Evolutionary conservation across 768 basidiomycete genomes (phyloP).

Genomic region (Rhodosporidiobolus odoratus): DNA sequence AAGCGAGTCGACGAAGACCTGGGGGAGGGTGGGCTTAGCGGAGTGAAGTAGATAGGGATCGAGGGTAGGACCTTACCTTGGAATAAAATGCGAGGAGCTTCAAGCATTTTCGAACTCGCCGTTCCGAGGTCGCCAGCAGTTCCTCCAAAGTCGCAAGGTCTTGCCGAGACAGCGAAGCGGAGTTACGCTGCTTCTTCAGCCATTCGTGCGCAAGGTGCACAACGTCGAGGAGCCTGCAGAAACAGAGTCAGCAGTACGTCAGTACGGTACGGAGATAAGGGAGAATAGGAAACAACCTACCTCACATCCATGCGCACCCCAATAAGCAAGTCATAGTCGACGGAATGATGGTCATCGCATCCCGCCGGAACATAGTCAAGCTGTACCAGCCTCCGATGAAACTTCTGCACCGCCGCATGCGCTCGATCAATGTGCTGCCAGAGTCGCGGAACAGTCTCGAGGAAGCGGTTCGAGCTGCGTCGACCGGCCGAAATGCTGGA

Average conservation of each 20-base stretch:
- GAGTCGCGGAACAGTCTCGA: conserved; percentile 5
- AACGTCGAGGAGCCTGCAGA: conserved; percentile 31
- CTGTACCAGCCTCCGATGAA: conserved; percentile 11
- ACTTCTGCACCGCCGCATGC: conserved; percentile 19
- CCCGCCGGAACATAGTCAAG: conserved; percentile 13
- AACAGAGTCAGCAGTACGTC: not conserved
- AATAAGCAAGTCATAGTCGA: conserved; percentile 34
- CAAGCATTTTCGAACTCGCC: conserved; percentile 31
- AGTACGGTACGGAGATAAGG: not conserved
- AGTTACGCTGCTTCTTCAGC: conserved; percentile 6
- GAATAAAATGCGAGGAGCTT: conserved; percentile 36
- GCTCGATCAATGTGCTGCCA: conserved; percentile 28
- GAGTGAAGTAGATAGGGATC: not conserved
- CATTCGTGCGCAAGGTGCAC: conserved; percentile 32
- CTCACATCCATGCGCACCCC: conserved; percentile 31
- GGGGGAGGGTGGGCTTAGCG: not conserved
- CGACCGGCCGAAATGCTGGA: conserved; percentile 7
- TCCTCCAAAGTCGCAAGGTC: conserved; percentile 8
- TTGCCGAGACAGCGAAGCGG: conserved; percentile 1
- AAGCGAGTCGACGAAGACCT: conserved; percentile 32
- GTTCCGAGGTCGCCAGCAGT: conserved; percentile 15
- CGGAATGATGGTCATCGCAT: conserved; percentile 11
- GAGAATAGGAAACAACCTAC: not conserved
- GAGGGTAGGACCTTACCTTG: not conserved
- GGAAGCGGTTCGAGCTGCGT: conserved; percentile 5